Evolutionary conservation across 2,329 filamentous ascomycete species (phyloP), one percentile per base, ranked within the genome.

Genomic region (Lasiodiplodia theobromae): DNA sequence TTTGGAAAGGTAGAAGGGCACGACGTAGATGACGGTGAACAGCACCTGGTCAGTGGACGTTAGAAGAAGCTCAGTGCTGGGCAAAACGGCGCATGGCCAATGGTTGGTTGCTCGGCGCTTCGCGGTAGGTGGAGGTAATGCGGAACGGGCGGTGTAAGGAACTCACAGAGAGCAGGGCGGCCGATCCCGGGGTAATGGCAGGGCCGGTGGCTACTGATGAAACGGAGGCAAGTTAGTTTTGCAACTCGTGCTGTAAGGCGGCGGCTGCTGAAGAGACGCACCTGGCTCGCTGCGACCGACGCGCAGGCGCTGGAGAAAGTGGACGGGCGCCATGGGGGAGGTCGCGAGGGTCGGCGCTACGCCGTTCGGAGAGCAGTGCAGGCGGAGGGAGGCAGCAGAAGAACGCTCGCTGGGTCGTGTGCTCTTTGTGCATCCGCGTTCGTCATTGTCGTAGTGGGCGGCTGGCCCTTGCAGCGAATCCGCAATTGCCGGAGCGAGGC

Each of bases 21-120:
- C 83, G 74, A 99, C 92, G 82, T 98, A 99, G 82, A 93, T 82
- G 73, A 94, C 79, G n/a, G 93, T 97, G 81, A 96, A 97, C 70
- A 90, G 80, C 71, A 94, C 82, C 92, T 92, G 70, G 54, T 57
- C 12, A 21, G 66, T 18, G 21, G 44, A 31, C 23, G 40, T 66
- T 37, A 57, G 63, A 66, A 66, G 66, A 68, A 63, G 53, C 51
- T 69, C 51, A 60, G 52, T 16, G 31, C 44, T 57, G 47, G 38
- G 66, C 66, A 51, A 49, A 38, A 63, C n/a, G 51, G 57, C 47
- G 56, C 56, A 54, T 53, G 66, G 66, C 66, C 44, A 60, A 63
- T 37, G 71, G 71, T 47, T 70, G 67, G 49, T 67, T 67, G 44
- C 63, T 64, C 68, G 69, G 71, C 49, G 71, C 37, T 40, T 69